These are phyloP conservation scores for Kappamyces sp. DNA, from an alignment of 192 early-diverging fungal species.

Conservation along the genomic window DNA sequence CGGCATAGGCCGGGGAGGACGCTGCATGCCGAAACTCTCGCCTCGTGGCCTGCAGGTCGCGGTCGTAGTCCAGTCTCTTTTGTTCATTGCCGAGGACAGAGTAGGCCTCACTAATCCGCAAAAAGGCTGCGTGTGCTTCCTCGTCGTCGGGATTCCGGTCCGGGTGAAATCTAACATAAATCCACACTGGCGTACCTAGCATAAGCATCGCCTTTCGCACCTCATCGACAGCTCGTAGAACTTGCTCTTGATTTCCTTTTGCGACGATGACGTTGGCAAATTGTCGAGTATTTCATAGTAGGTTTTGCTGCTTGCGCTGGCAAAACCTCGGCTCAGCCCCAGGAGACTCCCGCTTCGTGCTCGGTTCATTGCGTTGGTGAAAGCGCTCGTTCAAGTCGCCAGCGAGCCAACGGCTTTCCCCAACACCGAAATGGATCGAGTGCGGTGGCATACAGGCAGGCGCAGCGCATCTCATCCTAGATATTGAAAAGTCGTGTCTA, in stretches of 20 bases:
- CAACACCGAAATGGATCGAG: neutral
- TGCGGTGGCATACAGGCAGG: neutral
- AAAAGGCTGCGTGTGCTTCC: slow-evolving; percentile 62
- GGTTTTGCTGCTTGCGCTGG: neutral
- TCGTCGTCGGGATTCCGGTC: slow-evolving; percentile 68
- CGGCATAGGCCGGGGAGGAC: neutral
- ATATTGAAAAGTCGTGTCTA: slow-evolving; percentile 52
- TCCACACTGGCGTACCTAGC: neutral
- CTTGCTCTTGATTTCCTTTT: slow-evolving; percentile 56
- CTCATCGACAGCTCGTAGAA: slow-evolving; percentile 73
- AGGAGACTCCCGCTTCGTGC: neutral
- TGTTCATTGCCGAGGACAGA: slow-evolving; percentile 65
- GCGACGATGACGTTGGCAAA: slow-evolving; percentile 18
- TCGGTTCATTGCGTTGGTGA: neutral
- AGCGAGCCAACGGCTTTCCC: neutral
- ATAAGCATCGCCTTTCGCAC: neutral
- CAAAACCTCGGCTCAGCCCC: too few species aligned
- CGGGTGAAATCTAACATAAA: slow-evolving; percentile 58
- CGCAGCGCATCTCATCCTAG: slow-evolving; percentile 7
- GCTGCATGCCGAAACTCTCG: neutral
- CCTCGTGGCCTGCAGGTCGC: slow-evolving; percentile 26
- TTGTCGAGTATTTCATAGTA: slow-evolving; percentile 26
- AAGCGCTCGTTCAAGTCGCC: neutral
- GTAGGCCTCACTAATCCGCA: slow-evolving; percentile 84
- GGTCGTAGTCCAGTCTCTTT: slow-evolving; percentile 74